Evolutionary conservation across 2,329 filamentous ascomycete genomes (phyloP).

Genomic region (Nannizzia gypsea): DNA sequence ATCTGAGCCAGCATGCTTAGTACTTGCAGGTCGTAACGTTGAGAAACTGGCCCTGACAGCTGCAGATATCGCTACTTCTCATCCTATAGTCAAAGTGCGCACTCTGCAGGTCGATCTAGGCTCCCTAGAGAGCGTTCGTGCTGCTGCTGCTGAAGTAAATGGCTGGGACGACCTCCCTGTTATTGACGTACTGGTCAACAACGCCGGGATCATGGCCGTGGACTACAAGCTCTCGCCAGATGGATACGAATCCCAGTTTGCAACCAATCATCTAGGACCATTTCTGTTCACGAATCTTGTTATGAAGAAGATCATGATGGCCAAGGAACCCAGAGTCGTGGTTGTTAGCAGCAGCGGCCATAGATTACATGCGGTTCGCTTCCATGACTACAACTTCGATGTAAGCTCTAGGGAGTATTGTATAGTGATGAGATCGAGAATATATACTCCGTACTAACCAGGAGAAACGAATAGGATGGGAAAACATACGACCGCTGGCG

Average conservation of each 20-base stretch:
- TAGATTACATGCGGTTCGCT: slow-evolving; percentile 32
- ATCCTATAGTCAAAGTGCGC: slow-evolving; percentile 16
- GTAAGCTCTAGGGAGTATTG: slow-evolving; percentile 19
- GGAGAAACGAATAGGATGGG: slow-evolving; percentile 14
- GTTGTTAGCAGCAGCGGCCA: slow-evolving; percentile 38
- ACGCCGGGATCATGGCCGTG: slow-evolving; percentile 31
- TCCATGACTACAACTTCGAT: slow-evolving; percentile 36
- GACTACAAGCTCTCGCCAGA: slow-evolving; percentile 23
- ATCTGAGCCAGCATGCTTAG: slow-evolving; percentile 24
- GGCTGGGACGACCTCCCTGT: slow-evolving; percentile 17
- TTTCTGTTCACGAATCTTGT: slow-evolving; percentile 9
- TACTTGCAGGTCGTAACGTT: slow-evolving; percentile 31
- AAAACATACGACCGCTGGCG: slow-evolving; percentile 25
- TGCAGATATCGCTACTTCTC: slow-evolving; percentile 15
- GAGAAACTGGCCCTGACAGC: slow-evolving; percentile 26
- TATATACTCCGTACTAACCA: neutral
- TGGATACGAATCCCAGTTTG: slow-evolving; percentile 30
- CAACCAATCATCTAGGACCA: slow-evolving; percentile 29
- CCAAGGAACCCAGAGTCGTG: slow-evolving; percentile 28
- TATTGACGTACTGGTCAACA: slow-evolving; percentile 35
- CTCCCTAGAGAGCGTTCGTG: slow-evolving; percentile 22
- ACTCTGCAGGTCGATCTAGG: slow-evolving; percentile 26
- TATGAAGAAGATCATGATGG: slow-evolving; percentile 21
- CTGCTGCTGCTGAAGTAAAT: slow-evolving; percentile 24
- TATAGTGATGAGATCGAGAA: too few species aligned